Evolutionary conservation across 306 rosid genomes (phyloP).

Genomic region (Boehmeria nivea): DNA sequence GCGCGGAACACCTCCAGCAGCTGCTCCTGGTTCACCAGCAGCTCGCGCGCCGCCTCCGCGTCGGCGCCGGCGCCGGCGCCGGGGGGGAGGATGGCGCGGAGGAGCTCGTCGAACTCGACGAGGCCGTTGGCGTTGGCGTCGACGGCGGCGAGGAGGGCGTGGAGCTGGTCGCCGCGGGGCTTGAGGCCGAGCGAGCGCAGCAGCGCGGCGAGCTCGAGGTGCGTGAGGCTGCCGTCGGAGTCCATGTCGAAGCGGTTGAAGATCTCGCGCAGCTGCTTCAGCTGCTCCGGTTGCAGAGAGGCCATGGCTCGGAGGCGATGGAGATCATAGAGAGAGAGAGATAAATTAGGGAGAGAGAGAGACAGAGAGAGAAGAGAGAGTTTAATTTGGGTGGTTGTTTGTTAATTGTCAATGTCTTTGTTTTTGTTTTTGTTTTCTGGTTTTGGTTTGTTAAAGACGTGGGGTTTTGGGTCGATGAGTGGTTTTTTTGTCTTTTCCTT

Average conservation of each 20-base stretch:
- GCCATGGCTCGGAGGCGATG: constrained; percentile 23
- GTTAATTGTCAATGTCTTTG: not conserved
- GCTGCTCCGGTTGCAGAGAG: constrained; percentile 38
- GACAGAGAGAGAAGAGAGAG: not conserved
- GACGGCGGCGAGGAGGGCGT: constrained; percentile 48
- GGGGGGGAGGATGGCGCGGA: constrained; percentile 50
- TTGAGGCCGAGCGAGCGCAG: constrained; percentile 80
- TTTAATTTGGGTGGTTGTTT: not conserved
- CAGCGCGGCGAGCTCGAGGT: constrained; percentile 74
- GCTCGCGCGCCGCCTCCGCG: constrained; percentile 33
- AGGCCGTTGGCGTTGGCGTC: constrained; percentile 69
- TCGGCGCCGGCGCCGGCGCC: constrained; percentile 39
- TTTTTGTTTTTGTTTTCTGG: no score
- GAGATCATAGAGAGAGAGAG: not conserved
- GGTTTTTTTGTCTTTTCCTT: no score
- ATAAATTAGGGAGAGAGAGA: not conserved
- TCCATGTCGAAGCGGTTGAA: constrained; percentile 82
- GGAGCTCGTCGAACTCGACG: constrained; percentile 69
- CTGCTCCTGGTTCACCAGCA: constrained; percentile 70
- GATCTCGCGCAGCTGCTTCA: constrained; percentile 58
- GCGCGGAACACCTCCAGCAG: constrained; percentile 57
- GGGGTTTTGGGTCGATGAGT: not conserved
- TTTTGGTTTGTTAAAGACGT: constrained; percentile 11
- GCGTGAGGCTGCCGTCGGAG: constrained; percentile 86
- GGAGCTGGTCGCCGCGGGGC: constrained; percentile 64